Percentiles rank a stretch among this genome's conserved stretches.
These are phyloP conservation scores for Rhizopus microsporus DNA, from an alignment of 371 early-diverging fungal genomes.

Conservation along the genomic window DNA sequence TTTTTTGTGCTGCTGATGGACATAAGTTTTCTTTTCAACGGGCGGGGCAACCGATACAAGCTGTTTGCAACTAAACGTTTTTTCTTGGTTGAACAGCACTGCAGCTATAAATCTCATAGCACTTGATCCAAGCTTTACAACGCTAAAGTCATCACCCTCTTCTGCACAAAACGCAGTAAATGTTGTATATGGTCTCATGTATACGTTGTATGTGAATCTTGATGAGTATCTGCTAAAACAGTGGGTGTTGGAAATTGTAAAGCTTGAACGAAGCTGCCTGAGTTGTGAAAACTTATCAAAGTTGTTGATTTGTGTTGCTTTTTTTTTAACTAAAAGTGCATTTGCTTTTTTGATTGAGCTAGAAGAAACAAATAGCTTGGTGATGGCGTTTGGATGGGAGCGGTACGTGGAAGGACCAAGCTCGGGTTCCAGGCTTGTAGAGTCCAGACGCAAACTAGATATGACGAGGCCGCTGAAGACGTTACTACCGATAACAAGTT, in stretches of 20 bases:
- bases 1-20: conserved; percentile 8
- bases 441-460: conserved; percentile 6
- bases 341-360: conserved; percentile 8
- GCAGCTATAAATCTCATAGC: conserved; percentile 13
- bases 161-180: conserved; percentile 16
- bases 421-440: conserved; percentile 5
- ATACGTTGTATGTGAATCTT: conserved; percentile 13
- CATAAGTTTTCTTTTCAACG: conserved; percentile 10
- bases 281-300: conserved; percentile 5
- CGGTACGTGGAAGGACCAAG: conserved; percentile 4
- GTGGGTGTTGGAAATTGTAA: conserved; percentile 4
- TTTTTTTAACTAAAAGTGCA: conserved; percentile 5
- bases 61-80: conserved; percentile 10
- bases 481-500: conserved; percentile 3
- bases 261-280: conserved; percentile 2
- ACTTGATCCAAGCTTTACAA: conserved; percentile 11
- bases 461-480: conserved; percentile 1
- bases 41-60: conserved; percentile 6
- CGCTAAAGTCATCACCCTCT: conserved; percentile 9
- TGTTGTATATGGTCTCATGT: conserved; percentile 11
- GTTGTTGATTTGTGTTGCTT: conserved; percentile 2
- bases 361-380: not conserved
- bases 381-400: conserved; percentile 1
- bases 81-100: conserved; percentile 14
- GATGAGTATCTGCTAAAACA: conserved; percentile 14